A percentile compares a stretch with the other conserved stretches of the same genome.
Conservation (phyloP, 2,329 filamentous ascomycete species). For the Ceratocystis alfenasii region DNA sequence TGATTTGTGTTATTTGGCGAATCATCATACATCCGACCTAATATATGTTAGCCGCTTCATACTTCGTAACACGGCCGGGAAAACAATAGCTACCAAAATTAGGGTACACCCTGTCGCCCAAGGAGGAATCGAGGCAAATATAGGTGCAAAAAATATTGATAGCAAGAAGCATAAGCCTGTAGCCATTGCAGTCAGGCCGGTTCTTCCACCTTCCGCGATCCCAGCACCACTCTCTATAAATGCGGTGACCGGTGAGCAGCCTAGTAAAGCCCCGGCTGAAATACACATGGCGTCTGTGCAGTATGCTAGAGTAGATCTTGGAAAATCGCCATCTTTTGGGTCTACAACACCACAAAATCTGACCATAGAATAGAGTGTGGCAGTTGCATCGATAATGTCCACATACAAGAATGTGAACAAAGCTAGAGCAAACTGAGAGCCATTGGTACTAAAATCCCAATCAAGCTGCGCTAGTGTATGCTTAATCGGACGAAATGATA, state of each 20-base stretch:
- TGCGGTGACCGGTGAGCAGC: conserved; percentile 69
- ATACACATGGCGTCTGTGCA: conserved; percentile 69
- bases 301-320: conserved; percentile 73
- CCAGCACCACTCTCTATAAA: conserved; percentile 85
- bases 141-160: conserved; percentile 77
- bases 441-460: conserved; percentile 47
- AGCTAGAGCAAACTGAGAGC: conserved; percentile 45
- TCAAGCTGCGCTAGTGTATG: conserved; percentile 51
- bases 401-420: conserved; percentile 85
- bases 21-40: conserved; percentile 68
- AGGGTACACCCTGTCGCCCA: conserved; percentile 74
- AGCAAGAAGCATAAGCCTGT: conserved; percentile 78
- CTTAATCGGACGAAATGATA: conserved; percentile 58
- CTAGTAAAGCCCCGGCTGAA: conserved; percentile 67
- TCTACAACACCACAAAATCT: conserved; percentile 71
- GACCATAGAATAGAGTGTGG: conserved; percentile 82
- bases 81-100: conserved; percentile 42
- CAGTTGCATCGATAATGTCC: conserved; percentile 77
- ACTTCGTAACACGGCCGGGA: neutral
- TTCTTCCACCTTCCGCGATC: conserved; percentile 76
- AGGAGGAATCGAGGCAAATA: conserved; percentile 77
- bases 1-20: conserved; percentile 59
- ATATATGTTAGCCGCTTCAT: neutral
- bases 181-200: conserved; percentile 68
- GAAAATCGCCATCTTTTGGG: conserved; percentile 73